Conservation (phyloP, 192 early-diverging fungal species). For the Linnemannia exigua region DNA sequence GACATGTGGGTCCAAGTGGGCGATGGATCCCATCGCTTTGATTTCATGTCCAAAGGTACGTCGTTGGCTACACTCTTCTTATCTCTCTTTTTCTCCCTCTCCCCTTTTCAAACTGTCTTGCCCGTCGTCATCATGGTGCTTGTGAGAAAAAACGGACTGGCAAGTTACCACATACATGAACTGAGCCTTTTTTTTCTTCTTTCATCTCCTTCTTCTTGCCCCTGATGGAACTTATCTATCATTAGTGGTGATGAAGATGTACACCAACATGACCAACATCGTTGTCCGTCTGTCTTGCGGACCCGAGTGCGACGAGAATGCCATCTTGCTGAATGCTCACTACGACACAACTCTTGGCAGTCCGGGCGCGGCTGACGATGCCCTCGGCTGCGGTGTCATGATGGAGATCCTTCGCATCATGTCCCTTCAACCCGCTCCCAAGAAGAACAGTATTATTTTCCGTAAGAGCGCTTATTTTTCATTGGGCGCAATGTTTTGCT, state of each 20-base stretch:
- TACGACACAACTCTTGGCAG: constrained; percentile 74
- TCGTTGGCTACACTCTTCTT: background rate
- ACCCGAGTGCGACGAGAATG: constrained; percentile 70
- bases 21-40: constrained; percentile 74
- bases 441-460: constrained; percentile 65
- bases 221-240: background rate
- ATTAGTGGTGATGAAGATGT: constrained; percentile 72
- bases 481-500: background rate
- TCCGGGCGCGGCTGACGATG: constrained; percentile 75
- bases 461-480: constrained; percentile 48
- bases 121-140: background rate
- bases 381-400: constrained; percentile 76
- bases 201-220: background rate
- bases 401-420: constrained; percentile 71
- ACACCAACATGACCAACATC: constrained; percentile 78
- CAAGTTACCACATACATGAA: background rate
- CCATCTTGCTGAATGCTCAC: constrained; percentile 78
- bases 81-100: background rate
- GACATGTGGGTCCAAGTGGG: constrained; percentile 68
- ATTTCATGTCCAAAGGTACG: constrained; percentile 74
- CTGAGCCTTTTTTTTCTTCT: background rate
- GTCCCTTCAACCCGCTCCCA: constrained; percentile 51
- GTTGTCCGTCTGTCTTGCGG: constrained; percentile 77
- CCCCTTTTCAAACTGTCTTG: background rate
- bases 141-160: background rate